These are phyloP conservation scores for Chlorella sp. DNA, from an alignment of 139 green algal species.

Conservation along the genomic window DNA sequence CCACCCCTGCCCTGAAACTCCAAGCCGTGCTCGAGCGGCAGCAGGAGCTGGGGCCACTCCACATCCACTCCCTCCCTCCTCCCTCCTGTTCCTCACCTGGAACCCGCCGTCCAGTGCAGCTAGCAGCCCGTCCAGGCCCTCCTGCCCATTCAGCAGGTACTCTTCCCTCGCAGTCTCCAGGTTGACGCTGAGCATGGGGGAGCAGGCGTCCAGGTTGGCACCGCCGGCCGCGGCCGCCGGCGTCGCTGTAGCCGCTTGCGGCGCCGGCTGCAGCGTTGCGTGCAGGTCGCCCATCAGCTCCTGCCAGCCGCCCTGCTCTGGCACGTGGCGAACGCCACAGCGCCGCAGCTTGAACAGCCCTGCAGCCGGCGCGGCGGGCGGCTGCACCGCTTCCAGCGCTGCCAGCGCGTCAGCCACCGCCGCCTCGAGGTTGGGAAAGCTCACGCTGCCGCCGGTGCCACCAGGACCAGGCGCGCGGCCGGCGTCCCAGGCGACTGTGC, in stretches of 20 bases:
- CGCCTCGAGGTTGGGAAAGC: conserved; percentile 12
- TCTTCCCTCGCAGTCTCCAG: conserved; percentile 60
- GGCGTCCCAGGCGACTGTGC: conserved; percentile 78
- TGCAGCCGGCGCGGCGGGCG: conserved; percentile 30
- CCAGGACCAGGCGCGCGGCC: not conserved
- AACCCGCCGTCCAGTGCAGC: conserved; percentile 41
- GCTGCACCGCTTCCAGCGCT: conserved; percentile 33
- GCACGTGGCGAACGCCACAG: conserved; percentile 36
- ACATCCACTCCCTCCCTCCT: not conserved
- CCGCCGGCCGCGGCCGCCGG: not conserved
- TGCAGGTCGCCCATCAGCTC: conserved; percentile 37
- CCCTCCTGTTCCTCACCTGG: no score
- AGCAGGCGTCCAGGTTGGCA: not conserved
- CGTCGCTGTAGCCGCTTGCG: not conserved
- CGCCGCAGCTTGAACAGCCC: conserved; percentile 40
- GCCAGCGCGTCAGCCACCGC: conserved; percentile 39
- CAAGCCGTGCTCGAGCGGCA: no score
- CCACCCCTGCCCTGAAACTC: no score
- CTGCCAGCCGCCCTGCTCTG: conserved; percentile 50
- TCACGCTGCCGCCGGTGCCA: not conserved
- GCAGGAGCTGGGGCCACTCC: not conserved
- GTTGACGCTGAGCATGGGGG: conserved; percentile 38
- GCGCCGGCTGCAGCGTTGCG: not conserved
- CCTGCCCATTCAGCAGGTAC: conserved; percentile 71
- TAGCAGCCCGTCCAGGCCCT: conserved; percentile 74